A percentile compares a stretch with the other conserved stretches of the same genome.
phyloP scores from a whole-genome alignment of 306 rosid species.

The Inga laurina region DNA sequence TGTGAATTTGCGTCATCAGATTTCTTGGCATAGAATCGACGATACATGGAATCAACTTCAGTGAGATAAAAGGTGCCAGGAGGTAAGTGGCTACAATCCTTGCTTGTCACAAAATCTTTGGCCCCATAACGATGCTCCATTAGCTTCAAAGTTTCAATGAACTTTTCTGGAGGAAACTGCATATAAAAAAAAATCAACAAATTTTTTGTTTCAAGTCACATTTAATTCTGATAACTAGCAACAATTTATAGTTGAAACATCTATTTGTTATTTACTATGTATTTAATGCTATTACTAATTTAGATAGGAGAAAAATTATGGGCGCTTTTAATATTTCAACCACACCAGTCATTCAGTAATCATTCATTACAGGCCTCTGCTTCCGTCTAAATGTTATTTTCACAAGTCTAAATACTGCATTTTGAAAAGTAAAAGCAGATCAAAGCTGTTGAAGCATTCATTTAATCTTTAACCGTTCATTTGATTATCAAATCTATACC shows the following conservation, averaged over 20 bases:
- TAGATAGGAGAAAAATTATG: background rate
- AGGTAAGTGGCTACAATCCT: conserved; percentile 55
- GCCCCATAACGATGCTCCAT: conserved; percentile 94
- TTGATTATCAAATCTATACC: background rate
- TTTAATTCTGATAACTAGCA: background rate
- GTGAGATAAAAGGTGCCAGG: conserved; percentile 87
- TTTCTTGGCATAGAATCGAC: conserved; percentile 76
- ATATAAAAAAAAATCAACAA: background rate
- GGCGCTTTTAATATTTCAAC: background rate
- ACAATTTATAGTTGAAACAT: background rate
- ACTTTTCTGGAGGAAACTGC: conserved; percentile 72
- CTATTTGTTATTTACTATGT: background rate
- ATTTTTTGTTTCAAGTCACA: background rate
- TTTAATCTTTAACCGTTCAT: background rate
- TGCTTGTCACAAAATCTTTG: conserved; percentile 76
- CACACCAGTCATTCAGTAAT: background rate
- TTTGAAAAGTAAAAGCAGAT: background rate
- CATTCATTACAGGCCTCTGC: too few species aligned
- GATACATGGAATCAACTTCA: conserved; percentile 76
- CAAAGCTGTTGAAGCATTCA: background rate
- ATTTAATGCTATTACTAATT: background rate
- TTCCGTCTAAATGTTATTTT: too few species aligned
- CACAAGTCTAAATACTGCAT: background rate
- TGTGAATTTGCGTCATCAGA: background rate
- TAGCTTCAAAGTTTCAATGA: conserved; percentile 65